Evolutionary conservation across 2,329 filamentous ascomycete genomes (phyloP), one percentile per base, ranked within the genome.

Genomic region (Aspergillus neotritici): DNA sequence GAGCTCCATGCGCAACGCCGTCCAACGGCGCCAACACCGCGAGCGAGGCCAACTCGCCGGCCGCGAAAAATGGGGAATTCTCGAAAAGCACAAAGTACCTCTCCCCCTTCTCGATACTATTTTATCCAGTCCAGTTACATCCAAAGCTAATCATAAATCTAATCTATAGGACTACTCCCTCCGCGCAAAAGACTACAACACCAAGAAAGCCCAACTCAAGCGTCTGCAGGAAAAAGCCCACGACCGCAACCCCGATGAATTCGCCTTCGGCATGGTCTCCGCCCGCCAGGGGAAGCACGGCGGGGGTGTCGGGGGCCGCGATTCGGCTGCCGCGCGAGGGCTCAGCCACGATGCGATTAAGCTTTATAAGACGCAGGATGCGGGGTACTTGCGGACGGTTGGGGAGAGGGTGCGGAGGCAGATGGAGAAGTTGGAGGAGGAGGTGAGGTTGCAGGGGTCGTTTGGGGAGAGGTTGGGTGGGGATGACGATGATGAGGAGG

Each of bases 51-150:
- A 97, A 67, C 86, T 90, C 32, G 69, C 80, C 51, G 86, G 90
- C 63, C 87, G 93, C 41, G 74, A 83, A 53, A 87, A 87, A 73
- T 88, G 89, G 70, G 93, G 93, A 52, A 79, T 97, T 15, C 82
- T 97, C 49, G 93, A 97, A 68, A 97, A 98, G 72, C 86, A 93
- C 77, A 96, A 96, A 73, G 83, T 84, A 61, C 17, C 41, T 50
- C 37, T 12, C 6, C 33, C 35, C 37, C 3, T 3, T 25, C 6
- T 43, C 5, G n/a, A n/a, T n/a, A n/a, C n/a, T n/a, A n/a, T n/a
- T n/a, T n/a, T n/a, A n/a, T 13, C 5, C 6, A 2, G 13, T 12
- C 10, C 13, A 12, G n/a, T 3, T 21, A 10, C 40, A 28, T n/a
- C 9, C 14, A 31, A 25, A 16, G n/a, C 30, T 37, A 37, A 36